A percentile compares a stretch with the other conserved stretches of the same genome.
phyloP scores from a whole-genome alignment of 345 rosid species.

The Brassica incana region DNA sequence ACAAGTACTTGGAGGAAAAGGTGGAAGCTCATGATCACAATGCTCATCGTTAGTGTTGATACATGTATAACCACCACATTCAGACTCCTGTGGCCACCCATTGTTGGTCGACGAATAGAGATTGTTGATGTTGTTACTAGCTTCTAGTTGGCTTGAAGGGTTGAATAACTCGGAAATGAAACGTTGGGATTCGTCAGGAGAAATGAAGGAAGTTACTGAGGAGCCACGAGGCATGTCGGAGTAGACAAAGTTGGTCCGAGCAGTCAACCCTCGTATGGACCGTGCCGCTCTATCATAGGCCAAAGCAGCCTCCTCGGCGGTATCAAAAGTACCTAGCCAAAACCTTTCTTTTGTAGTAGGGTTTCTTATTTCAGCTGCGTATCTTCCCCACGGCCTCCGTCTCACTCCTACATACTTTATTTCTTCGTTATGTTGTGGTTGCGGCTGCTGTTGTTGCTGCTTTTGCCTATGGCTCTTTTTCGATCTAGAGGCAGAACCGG shows the following conservation, averaged over 20 bases:
- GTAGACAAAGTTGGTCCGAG: not conserved
- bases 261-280: not conserved
- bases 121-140: not conserved
- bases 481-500: not conserved
- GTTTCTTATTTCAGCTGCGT: constrained; percentile 1
- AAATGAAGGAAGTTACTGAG: not conserved
- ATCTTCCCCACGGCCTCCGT: not conserved
- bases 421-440: not conserved
- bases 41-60: not conserved
- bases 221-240: not conserved
- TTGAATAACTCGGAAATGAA: not conserved
- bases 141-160: not conserved
- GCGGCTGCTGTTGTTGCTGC: not conserved
- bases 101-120: not conserved
- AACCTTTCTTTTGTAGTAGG: not conserved
- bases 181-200: not conserved
- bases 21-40: not conserved
- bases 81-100: not conserved
- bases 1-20: not conserved
- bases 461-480: not conserved
- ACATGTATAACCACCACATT: not conserved
- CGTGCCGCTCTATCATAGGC: not conserved
- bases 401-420: not conserved
- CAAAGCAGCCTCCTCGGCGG: not conserved
- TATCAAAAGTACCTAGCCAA: not conserved